Percentiles rank a stretch among this genome's conserved stretches.
phyloP scores from a whole-genome alignment of 768 basidiomycete species.

The Rossbeevera mucosa region DNA sequence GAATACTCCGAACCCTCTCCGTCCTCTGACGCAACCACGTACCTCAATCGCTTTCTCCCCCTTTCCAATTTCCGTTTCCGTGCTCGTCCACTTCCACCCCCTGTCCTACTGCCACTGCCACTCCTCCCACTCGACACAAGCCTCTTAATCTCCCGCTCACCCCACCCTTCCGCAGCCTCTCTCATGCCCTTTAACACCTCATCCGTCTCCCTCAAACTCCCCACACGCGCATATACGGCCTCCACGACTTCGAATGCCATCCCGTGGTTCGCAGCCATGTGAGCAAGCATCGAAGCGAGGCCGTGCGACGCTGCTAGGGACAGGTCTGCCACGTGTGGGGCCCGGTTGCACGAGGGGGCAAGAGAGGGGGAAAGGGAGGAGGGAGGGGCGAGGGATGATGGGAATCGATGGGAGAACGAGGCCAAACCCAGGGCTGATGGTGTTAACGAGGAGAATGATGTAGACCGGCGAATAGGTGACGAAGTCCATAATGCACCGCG shows the following conservation, averaged over 20 bases:
- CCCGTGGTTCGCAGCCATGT: conserved; percentile 44
- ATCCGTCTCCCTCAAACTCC: conserved; percentile 38
- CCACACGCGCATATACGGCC: conserved; percentile 32
- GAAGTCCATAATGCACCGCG: neutral
- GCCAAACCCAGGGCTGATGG: neutral
- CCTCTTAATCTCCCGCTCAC: conserved; percentile 13
- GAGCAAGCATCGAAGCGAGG: conserved; percentile 29
- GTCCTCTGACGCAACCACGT: conserved; percentile 11
- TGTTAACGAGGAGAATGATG: neutral
- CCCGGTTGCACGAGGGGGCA: neutral
- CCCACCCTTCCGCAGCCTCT: conserved; percentile 32
- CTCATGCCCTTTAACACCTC: conserved; percentile 36
- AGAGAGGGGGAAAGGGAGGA: neutral
- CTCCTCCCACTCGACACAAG: neutral
- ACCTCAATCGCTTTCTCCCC: conserved; percentile 1
- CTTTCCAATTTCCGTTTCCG: neutral
- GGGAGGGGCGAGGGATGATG: neutral
- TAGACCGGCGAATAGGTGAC: neutral
- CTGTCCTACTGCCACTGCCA: too few species aligned
- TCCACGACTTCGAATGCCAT: conserved; percentile 40
- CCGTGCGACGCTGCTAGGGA: conserved; percentile 23
- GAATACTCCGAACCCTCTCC: conserved; percentile 21
- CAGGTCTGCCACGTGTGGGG: conserved; percentile 13
- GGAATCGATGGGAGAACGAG: neutral
- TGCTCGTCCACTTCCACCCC: neutral